phyloP scores from a whole-genome alignment of 805 yeast species.

The Hanseniaspora hatyaiensis region DNA sequence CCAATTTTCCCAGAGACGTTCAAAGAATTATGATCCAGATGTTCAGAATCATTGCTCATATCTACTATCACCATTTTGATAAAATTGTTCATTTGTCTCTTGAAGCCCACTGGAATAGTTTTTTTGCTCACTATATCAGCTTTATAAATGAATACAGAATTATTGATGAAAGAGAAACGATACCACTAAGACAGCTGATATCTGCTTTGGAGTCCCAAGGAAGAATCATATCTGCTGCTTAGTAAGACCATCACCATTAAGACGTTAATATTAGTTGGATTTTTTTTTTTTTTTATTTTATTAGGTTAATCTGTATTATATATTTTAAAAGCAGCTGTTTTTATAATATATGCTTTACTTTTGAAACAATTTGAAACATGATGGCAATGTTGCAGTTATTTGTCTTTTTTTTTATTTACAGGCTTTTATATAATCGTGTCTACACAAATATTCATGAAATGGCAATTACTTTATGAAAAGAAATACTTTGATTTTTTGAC shows the following conservation, averaged over 20 bases:
- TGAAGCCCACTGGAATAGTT: slow-evolving; percentile 97
- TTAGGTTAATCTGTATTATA: too few species aligned
- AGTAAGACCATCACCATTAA: background rate
- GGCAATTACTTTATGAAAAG: slow-evolving; percentile 40
- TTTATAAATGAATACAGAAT: slow-evolving; percentile 75
- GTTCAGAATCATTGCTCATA: slow-evolving; percentile 91
- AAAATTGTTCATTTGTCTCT: slow-evolving; percentile 79
- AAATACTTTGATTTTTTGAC: slow-evolving; percentile 70
- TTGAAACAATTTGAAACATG: too few species aligned
- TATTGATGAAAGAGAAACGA: slow-evolving; percentile 66
- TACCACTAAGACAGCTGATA: slow-evolving; percentile 65
- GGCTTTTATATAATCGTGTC: background rate
- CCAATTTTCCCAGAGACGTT: slow-evolving; percentile 66
- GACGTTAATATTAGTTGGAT: too few species aligned
- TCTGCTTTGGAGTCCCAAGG: slow-evolving; percentile 77
- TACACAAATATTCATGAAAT: too few species aligned
- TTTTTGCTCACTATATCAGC: slow-evolving; percentile 86
- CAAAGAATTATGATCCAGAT: slow-evolving; percentile 82
- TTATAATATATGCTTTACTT: too few species aligned
- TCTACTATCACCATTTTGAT: slow-evolving; percentile 90
- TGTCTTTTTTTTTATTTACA: background rate
- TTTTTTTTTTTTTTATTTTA: too few species aligned
- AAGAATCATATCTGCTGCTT: slow-evolving; percentile 39
- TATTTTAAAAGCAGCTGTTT: too few species aligned
- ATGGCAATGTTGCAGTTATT: too few species aligned